Conservation (phyloP, 2,329 filamentous ascomycete genomes). For the Cladosporium colombiae region DNA sequence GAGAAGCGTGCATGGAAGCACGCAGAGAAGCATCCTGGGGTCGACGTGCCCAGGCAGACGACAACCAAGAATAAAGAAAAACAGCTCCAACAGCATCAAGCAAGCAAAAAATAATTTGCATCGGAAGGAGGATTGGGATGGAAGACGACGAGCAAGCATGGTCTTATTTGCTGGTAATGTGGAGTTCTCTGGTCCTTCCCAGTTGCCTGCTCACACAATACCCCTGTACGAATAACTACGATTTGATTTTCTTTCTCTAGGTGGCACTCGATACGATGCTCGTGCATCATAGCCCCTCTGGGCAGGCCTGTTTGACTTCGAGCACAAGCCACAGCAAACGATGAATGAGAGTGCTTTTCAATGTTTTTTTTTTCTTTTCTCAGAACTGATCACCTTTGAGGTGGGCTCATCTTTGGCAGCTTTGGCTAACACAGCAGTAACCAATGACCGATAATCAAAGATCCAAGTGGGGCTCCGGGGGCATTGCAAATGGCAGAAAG, state of each 20-base stretch:
- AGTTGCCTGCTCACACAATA: conserved; percentile 15
- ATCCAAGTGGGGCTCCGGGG: not conserved
- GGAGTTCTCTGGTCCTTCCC: conserved; percentile 5
- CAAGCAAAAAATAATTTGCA: not conserved
- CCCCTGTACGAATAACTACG: conserved; percentile 14
- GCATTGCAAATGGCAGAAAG: not conserved
- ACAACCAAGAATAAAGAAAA: not conserved
- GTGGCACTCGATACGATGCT: conserved; percentile 9
- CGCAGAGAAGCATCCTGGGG: no score
- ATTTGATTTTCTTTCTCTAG: conserved; percentile 12
- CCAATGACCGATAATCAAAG: not conserved
- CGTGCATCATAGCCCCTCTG: not conserved
- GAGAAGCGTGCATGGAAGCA: not conserved
- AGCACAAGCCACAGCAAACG: not conserved
- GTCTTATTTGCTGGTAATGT: conserved; percentile 8
- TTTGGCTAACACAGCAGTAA: not conserved
- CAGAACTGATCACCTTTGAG: not conserved
- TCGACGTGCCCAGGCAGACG: not conserved
- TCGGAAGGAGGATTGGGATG: not conserved
- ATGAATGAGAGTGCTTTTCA: conserved; percentile 2
- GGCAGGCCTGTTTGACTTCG: not conserved
- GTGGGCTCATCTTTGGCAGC: not conserved
- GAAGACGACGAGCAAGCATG: not conserved
- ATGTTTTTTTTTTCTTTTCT: not conserved
- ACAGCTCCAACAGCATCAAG: not conserved